Evolutionary conservation across 148 eudicot genomes (phyloP), one percentile per base, ranked within the genome.

Genomic region (Cornus suecica): DNA sequence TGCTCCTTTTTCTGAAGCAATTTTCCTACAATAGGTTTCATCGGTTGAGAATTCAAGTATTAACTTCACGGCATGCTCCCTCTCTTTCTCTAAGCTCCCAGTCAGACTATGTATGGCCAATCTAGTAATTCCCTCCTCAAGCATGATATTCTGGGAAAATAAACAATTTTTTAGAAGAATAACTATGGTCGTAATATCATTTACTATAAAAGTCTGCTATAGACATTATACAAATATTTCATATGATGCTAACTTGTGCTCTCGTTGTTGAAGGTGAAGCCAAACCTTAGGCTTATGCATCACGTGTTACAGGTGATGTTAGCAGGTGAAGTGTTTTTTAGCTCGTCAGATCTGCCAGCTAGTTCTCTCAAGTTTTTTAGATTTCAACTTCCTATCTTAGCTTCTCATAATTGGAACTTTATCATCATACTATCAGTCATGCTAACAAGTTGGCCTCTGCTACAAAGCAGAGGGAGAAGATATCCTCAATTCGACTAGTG

Each of bases 1-100:
- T 27, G 89, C 91, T 25, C 93, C 93, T 83, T 90, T 90, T 70
- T 88, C 93, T 73, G 87, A 88, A 69, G 91, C 91, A 81, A 90
- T 80, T 67, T 86, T 86, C 27, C 67, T 77, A 80, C 91, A 86
- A 58, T 83, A 84, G 69, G 85, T 77, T 76, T 86, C 83, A 66
- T 84, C 86, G 30, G 45, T 76, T 66, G 91, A 84, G 71, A 90
- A 78, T 56, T 86, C 87, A n/a, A 86, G 74, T 80, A 90, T 76
- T 79, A 90, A 71, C 84, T 80, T 88, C 72, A 90, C 84, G 51
- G 89, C 93, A 69, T 5, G 73, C 77, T 87, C 91, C 69, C 72
- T 89, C 82, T 89, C 92, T 76, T 77, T 80, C 77, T 87, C 93
- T 32, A 79, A 77, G 72, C 83, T 86, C 69, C 93, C 89, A 62